phyloP scores from a whole-genome alignment of 2,329 filamentous ascomycete genomes.

The Penicillium sp. region DNA sequence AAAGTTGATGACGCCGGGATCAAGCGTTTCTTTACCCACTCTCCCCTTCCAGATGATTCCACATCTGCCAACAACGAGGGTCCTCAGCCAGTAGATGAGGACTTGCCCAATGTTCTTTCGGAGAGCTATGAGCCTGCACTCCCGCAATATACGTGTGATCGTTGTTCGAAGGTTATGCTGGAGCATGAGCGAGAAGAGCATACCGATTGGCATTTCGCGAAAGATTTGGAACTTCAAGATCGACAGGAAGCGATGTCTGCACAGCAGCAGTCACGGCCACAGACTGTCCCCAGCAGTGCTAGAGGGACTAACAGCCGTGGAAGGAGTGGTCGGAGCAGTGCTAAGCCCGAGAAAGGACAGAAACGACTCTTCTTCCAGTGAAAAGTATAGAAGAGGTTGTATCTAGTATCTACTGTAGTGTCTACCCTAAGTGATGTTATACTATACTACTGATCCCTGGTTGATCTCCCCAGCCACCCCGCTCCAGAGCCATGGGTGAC shows the following conservation, averaged over 20 bases:
- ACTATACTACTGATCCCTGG: too few relatives aligned
- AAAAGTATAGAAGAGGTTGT: constrained; percentile 6
- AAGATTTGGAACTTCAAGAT: constrained; percentile 75
- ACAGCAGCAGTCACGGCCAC: constrained; percentile 13
- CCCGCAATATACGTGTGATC: constrained; percentile 59
- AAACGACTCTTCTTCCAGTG: constrained; percentile 41
- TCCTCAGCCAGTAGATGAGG: background rate
- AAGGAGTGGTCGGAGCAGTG: constrained; percentile 30
- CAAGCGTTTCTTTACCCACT: constrained; percentile 61
- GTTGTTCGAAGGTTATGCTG: constrained; percentile 67
- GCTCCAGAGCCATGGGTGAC: background rate
- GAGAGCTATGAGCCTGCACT: background rate
- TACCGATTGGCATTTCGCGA: constrained; percentile 92
- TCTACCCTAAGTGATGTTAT: too few relatives aligned
- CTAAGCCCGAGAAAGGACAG: constrained; percentile 42
- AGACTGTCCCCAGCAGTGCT: constrained; percentile 8
- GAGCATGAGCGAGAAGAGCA: constrained; percentile 71
- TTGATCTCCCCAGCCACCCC: background rate
- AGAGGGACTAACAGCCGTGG: constrained; percentile 25
- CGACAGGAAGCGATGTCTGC: constrained; percentile 38
- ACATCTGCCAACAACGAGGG: background rate
- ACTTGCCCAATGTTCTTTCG: background rate
- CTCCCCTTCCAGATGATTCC: constrained; percentile 13
- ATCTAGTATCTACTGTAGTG: too few relatives aligned
- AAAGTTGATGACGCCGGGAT: constrained; percentile 58